Conservation (phyloP, 129 eudicot species). For the Artemisia tridentata region DNA sequence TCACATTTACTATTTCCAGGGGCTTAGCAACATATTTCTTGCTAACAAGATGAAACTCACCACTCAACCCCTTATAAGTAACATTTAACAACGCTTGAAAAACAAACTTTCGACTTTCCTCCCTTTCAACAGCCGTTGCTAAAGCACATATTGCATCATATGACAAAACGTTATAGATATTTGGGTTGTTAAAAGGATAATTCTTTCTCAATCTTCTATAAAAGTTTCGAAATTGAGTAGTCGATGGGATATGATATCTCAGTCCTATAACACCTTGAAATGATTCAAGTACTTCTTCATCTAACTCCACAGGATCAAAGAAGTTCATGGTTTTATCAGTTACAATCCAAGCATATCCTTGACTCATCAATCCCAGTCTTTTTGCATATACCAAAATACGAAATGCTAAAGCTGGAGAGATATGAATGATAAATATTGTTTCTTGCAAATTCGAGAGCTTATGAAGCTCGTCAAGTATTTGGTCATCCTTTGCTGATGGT, state of each 20-base stretch:
- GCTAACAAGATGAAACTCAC: slow-evolving; percentile 22
- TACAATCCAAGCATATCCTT: slow-evolving; percentile 52
- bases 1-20: slow-evolving; percentile 11
- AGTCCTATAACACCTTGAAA: slow-evolving; percentile 65
- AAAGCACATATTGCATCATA: slow-evolving; percentile 50
- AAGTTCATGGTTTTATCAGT: slow-evolving; percentile 34
- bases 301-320: slow-evolving; percentile 12
- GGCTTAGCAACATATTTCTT: slow-evolving; percentile 7
- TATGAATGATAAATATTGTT: slow-evolving; percentile 49
- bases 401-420: slow-evolving; percentile 23
- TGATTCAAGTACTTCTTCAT: slow-evolving; percentile 26
- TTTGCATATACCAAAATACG: slow-evolving; percentile 32
- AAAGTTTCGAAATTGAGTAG: slow-evolving; percentile 28
- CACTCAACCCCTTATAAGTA: slow-evolving; percentile 28
- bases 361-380: slow-evolving; percentile 44
- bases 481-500: slow-evolving; percentile 21
- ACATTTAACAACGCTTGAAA: not conserved
- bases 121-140: slow-evolving; percentile 49
- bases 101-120: not conserved
- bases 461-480: slow-evolving; percentile 42
- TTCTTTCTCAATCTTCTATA: slow-evolving; percentile 20
- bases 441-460: slow-evolving; percentile 41
- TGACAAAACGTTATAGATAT: slow-evolving; percentile 49
- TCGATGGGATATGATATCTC: slow-evolving; percentile 32
- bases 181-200: slow-evolving; percentile 13